These are phyloP conservation scores for Larix sibirica DNA, from an alignment of 83 land plant genomes.

Conservation along the genomic window DNA sequence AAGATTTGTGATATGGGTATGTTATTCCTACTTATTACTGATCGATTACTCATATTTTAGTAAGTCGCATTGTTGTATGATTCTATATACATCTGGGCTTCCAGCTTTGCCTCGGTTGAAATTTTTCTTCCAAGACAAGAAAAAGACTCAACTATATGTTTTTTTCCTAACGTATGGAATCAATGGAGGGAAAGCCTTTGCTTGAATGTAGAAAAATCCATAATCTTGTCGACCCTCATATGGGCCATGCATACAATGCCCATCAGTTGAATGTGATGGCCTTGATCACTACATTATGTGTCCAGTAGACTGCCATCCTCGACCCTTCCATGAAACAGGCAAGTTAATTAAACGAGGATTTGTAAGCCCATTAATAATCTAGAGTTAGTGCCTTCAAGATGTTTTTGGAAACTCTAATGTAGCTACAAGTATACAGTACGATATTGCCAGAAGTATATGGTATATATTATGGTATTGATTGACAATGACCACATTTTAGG, in stretches of 20 bases:
- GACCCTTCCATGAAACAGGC: conserved; percentile 85
- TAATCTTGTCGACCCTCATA: conserved; percentile 64
- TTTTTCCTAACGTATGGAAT: neutral
- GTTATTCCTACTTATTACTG: neutral
- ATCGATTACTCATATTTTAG: neutral
- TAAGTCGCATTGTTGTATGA: neutral
- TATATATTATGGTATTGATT: too few species aligned
- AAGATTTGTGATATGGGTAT: conserved; percentile 93
- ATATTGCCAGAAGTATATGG: neutral
- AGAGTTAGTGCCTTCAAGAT: neutral
- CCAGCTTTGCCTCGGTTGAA: neutral
- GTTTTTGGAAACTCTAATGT: neutral
- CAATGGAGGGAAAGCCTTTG: conserved; percentile 72
- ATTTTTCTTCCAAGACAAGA: neutral
- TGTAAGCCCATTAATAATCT: neutral
- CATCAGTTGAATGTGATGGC: conserved; percentile 59
- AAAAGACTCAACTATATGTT: neutral
- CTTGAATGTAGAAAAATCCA: conserved; percentile 51
- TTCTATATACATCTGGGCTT: neutral
- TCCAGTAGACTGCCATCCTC: conserved; percentile 60
- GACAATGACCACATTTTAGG: neutral
- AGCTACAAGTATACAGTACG: neutral
- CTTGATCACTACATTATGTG: conserved; percentile 71
- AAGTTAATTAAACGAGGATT: neutral
- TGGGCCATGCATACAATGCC: conserved; percentile 54